Evolutionary conservation across 2,329 filamentous ascomycete species (phyloP), one percentile per base, ranked within the genome.

Genomic region (Cladosporium velox): DNA sequence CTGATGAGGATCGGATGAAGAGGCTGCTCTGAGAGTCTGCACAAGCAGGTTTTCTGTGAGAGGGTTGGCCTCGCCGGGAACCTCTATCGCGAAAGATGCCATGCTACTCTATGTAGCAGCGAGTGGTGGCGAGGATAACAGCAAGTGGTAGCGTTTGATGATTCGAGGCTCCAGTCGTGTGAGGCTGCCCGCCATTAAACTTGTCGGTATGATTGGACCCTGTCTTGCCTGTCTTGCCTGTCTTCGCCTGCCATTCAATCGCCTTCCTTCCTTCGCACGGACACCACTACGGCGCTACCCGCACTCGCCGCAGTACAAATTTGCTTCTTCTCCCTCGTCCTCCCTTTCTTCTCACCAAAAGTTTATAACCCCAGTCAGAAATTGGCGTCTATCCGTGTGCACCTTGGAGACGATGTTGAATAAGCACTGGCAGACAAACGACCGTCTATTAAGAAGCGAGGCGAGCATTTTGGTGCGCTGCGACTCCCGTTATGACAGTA

Each of bases 61-160:
- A 10, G 83, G 83, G 66, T 82, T 92, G 54, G 92, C 90, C 80
- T 95, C 92, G 70, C 91, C 93, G 7, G 91, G 86, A 67, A 92
- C 88, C 81, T 96, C 92, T 75, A 96, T 75, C 32, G 73, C 64
- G 65, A 76, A 76, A 52, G 71, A 73, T 38, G 57, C 64, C 55
- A 59, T 65, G 14, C 18, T 59, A 54, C 32, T 32, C 12, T 47
- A n/a, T 49, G 14, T 18, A 35, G 34, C 34, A 14, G 34, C 12
- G 14, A 35, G 2, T 4, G 34, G 34, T 35, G 34, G 34, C 14
- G 24, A 14, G 15, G 21, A n/a, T 15, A 30, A 28, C 10, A 38
- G 34, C 21, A 3, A 41, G 24, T 26, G 26, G 35, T n/a, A 59
- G 34, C 35, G 57, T 59, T 59, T 59, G 57, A 38, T 59, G 57